Base-by-base conservation (phyloP, 768 basidiomycete species). In the Pleurotus pulmonarius region DNA sequence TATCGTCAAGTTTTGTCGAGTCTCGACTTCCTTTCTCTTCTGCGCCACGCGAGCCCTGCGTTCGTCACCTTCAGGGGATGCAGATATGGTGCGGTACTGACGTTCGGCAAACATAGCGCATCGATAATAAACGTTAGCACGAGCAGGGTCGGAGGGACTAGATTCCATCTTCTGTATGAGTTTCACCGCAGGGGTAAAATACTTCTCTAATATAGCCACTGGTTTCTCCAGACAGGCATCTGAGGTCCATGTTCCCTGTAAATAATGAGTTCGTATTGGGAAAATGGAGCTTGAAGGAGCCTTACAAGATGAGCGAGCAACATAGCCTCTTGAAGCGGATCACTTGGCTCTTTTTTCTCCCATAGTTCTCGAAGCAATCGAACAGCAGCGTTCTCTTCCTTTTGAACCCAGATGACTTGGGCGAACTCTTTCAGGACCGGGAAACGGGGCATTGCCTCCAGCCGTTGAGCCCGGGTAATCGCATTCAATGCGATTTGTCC, bases 31-130 rank as follows among this genome's bases (percentile, higher is more conserved):
- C 57, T 79, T 74, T 20, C 67, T 75, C 69, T 92, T 92, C 49
- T 90, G 83, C 25, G 88, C 85, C 4, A 81, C 74, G 63, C 93
- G 92, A 0, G 86, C 71, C 61, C 84, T 86, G 72, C 84, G 82
- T 43, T 89, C 77, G 11, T 87, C 65, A 0, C 81, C 79, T 59
- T 92, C 92, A 0, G 88, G 82, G 0, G 90, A 88, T 59, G 83
- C 80, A 15, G 79, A 67, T 37, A 90, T 81, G 1, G 82, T 75
- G 58, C 88, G 83, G 65, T 91, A 94, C 64, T 98, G 95, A 11
- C 80, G 77, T 63, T 98, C 94, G 0, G 95, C 91, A 64, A 98
- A 98, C 22, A 81, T 77, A 0, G 96, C 97, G 66, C 85, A 98
- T 62, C 90, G 82, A 58, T 87, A 85, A 67, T 83, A 92, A 29